These are phyloP conservation scores for Carallia pectinifolia DNA, from an alignment of 345 rosid species.

Conservation along the genomic window DNA sequence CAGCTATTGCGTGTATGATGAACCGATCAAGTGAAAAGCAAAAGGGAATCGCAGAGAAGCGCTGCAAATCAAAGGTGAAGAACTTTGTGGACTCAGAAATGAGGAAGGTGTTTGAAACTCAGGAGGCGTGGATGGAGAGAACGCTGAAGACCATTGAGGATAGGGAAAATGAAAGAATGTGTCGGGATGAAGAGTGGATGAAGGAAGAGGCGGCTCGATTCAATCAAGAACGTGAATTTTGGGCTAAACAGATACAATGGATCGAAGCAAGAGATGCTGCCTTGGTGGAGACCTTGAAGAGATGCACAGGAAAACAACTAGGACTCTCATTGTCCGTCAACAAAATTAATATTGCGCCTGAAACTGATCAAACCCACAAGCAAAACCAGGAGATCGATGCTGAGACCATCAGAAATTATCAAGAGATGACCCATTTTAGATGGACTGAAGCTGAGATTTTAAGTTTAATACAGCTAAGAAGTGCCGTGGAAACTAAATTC, in stretches of 20 bases:
- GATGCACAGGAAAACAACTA: constrained; percentile 20
- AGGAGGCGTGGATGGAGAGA: constrained; percentile 63
- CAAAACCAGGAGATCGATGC: constrained; percentile 5
- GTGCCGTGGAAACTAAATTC: constrained; percentile 36
- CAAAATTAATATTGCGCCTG: background rate
- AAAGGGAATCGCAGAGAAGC: constrained; percentile 23
- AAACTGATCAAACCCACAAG: background rate
- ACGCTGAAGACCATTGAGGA: constrained; percentile 51
- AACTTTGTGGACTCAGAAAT: constrained; percentile 40
- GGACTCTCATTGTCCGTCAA: constrained; percentile 7
- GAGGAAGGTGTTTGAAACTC: constrained; percentile 46
- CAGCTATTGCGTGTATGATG: constrained; percentile 52
- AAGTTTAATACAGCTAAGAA: constrained; percentile 37
- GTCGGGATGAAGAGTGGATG: constrained; percentile 53
- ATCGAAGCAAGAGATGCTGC: constrained; percentile 51
- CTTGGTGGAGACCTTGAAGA: constrained; percentile 45
- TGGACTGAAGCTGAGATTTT: constrained; percentile 47
- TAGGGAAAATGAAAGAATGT: constrained; percentile 45
- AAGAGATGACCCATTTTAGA: background rate
- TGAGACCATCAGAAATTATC: constrained; percentile 2
- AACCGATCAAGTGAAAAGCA: constrained; percentile 25
- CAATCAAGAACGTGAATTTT: constrained; percentile 38
- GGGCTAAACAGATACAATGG: constrained; percentile 58
- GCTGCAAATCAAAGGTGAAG: constrained; percentile 48
- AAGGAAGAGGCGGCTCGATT: constrained; percentile 44